Evolutionary conservation across 495 filamentous ascomycete genomes (phyloP).

Genomic region (Sabuloglossum arenarium): DNA sequence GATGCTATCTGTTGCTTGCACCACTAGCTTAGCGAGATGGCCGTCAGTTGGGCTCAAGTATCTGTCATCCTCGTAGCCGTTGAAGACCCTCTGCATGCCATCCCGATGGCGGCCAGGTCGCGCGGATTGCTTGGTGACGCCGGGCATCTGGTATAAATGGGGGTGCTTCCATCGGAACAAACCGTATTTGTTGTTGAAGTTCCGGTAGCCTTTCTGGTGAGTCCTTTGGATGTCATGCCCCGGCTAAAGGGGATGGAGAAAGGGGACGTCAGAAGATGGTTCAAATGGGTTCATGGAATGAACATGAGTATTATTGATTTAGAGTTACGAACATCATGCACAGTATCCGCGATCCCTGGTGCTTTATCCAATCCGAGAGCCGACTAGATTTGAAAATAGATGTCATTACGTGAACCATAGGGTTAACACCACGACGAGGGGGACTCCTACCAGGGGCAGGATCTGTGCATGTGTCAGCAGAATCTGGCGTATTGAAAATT

Average conservation of each 20-base stretch:
- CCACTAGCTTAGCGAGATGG: conserved; percentile 6
- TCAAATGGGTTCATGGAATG: too few relatives aligned
- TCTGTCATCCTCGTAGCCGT: neutral
- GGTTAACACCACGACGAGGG: too few relatives aligned
- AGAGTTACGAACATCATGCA: neutral
- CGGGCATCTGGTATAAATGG: neutral
- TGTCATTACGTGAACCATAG: too few relatives aligned
- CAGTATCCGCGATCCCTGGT: neutral
- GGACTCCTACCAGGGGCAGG: too few relatives aligned
- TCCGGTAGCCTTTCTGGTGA: neutral
- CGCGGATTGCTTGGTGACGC: neutral
- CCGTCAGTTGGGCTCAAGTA: conserved; percentile 7
- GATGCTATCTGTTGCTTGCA: conserved; percentile 5
- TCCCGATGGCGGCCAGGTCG: neutral
- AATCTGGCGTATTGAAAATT: too few relatives aligned
- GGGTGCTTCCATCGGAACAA: neutral
- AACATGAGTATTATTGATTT: neutral
- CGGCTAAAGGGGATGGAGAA: too few relatives aligned
- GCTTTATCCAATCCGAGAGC: too few relatives aligned
- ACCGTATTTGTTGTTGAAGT: neutral
- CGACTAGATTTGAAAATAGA: too few relatives aligned
- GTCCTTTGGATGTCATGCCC: too few relatives aligned
- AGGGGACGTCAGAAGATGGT: neutral
- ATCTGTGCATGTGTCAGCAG: too few relatives aligned
- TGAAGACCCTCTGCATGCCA: neutral